Evolutionary conservation across 192 early-diverging fungal species (phyloP).

Genomic region (Backusella macrospora): DNA sequence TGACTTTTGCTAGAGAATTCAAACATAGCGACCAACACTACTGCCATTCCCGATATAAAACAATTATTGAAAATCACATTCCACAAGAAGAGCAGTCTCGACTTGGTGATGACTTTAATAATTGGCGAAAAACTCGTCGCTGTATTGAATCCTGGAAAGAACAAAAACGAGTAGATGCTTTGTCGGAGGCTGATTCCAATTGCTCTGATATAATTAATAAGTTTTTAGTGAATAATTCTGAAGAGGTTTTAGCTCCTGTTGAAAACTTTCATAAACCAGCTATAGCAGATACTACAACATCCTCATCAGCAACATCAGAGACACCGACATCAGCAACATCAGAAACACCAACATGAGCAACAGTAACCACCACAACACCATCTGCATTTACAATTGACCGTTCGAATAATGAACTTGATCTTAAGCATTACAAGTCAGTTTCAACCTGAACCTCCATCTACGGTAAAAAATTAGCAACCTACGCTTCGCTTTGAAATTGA

Average conservation of each 20-base stretch:
- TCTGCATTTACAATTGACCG: background rate
- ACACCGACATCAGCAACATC: background rate
- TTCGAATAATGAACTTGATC: conserved; percentile 16
- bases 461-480: too few relatives aligned
- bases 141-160: conserved; percentile 21
- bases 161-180: background rate
- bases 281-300: background rate
- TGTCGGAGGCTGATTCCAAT: background rate
- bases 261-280: background rate
- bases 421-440: too few relatives aligned
- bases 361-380: background rate
- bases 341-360: background rate
- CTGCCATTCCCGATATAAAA: background rate
- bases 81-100: conserved; percentile 7
- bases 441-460: too few relatives aligned
- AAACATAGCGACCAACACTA: background rate
- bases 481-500: too few relatives aligned
- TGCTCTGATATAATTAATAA: conserved; percentile 5
- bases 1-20: background rate
- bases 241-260: background rate
- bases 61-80: background rate
- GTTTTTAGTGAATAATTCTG: background rate
- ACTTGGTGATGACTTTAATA: background rate
- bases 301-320: background rate
- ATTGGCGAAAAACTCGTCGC: background rate